A percentile compares a stretch with the other conserved stretches of the same genome.
These are phyloP conservation scores for Mucor mucedo DNA, from an alignment of 371 early-diverging fungal genomes.

Conservation along the genomic window DNA sequence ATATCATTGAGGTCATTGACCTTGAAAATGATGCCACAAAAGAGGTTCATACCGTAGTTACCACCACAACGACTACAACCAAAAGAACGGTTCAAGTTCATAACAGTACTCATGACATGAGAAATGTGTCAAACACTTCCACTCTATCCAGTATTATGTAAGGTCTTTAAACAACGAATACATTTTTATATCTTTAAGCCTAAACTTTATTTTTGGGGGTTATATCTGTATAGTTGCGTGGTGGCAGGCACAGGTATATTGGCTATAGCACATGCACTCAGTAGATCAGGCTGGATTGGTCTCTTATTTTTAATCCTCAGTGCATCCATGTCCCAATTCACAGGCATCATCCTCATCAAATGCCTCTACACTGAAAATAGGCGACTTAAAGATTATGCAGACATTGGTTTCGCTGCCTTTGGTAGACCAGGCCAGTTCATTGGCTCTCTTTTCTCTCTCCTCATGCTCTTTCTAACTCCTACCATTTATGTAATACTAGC, in stretches of 20 bases:
- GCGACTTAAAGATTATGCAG: constrained; percentile 36
- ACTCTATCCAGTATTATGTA: constrained; percentile 31
- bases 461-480: constrained; percentile 70
- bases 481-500: constrained; percentile 81
- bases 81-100: no score
- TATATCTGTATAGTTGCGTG: constrained; percentile 60
- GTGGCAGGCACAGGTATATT: constrained; percentile 87
- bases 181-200: neutral
- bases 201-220: neutral
- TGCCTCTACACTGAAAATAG: constrained; percentile 35
- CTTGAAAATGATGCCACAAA: neutral
- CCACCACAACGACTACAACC: neutral
- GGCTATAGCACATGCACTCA: constrained; percentile 83
- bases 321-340: constrained; percentile 62
- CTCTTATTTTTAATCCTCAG: constrained; percentile 12
- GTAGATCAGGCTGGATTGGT: constrained; percentile 85
- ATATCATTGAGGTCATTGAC: neutral
- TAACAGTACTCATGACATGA: neutral
- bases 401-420: constrained; percentile 71
- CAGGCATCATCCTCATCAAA: constrained; percentile 37
- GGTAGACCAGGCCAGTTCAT: constrained; percentile 65
- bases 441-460: constrained; percentile 66
- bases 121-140: constrained; percentile 29
- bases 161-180: no score
- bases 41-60: neutral